phyloP scores from a whole-genome alignment of 257 asterid genomes.

The Datura wrightii region DNA sequence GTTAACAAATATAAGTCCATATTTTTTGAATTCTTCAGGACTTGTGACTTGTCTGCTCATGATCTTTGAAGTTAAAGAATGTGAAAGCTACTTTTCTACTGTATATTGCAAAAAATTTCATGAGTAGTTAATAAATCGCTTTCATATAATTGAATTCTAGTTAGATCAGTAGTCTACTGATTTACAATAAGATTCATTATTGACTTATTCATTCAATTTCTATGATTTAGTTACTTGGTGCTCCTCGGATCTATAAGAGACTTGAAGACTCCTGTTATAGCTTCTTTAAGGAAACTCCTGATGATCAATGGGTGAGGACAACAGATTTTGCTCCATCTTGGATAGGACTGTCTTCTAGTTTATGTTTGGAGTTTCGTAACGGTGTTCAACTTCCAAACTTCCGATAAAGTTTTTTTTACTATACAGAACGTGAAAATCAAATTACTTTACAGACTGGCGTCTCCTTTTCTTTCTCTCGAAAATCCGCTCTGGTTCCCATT shows the following conservation, averaged over 20 bases:
- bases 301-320: conserved; percentile 91
- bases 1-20: not conserved
- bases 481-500: conserved; percentile 71
- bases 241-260: conserved; percentile 79
- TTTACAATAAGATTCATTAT: not conserved
- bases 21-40: not conserved
- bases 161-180: not conserved
- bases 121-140: no score
- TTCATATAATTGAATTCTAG: not conserved
- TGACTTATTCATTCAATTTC: not conserved
- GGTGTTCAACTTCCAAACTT: conserved; percentile 67
- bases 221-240: conserved; percentile 66
- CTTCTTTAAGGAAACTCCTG: conserved; percentile 55
- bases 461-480: conserved; percentile 47
- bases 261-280: conserved; percentile 38
- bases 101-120: not conserved
- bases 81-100: not conserved
- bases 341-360: conserved; percentile 85
- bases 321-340: conserved; percentile 68
- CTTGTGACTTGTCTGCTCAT: not conserved
- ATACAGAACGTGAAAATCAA: conserved; percentile 51
- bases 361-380: conserved; percentile 69
- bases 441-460: conserved; percentile 47
- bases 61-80: not conserved
- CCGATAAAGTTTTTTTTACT: conserved; percentile 57